A percentile compares a stretch with the other conserved stretches of the same genome.
Conservation (phyloP, 2,329 filamentous ascomycete genomes). For the Zasmidium citrigriseum region DNA sequence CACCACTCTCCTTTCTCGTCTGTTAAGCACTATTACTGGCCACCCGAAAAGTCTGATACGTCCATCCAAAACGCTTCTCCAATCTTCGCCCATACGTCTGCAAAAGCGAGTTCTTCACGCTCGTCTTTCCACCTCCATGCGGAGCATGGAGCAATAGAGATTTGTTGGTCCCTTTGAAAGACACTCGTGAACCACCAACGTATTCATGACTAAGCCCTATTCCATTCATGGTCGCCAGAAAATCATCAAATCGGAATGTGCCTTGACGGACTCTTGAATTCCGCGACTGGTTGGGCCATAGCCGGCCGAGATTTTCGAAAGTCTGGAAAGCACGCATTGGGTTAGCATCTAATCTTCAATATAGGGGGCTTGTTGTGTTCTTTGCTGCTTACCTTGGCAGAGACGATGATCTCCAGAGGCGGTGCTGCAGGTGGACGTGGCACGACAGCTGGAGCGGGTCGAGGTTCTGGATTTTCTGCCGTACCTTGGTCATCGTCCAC, state of each 20-base stretch:
- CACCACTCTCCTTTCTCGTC: too few relatives aligned
- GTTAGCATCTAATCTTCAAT: too few relatives aligned
- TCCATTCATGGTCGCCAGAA: not conserved
- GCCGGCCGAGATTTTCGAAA: not conserved
- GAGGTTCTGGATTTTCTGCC: not conserved
- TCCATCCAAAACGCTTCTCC: not conserved
- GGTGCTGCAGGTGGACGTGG: not conserved
- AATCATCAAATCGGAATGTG: not conserved
- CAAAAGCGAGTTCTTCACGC: not conserved
- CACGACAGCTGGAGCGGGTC: not conserved
- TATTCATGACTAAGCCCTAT: not conserved
- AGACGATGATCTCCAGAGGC: too few relatives aligned
- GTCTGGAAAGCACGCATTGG: too few relatives aligned
- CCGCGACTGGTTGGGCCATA: slow-evolving; percentile 1
- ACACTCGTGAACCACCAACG: not conserved
- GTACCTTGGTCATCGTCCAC: too few relatives aligned
- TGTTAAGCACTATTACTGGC: too few relatives aligned
- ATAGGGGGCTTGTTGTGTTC: too few relatives aligned
- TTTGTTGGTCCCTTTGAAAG: not conserved
- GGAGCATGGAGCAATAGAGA: not conserved
- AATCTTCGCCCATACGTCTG: not conserved
- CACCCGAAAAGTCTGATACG: not conserved
- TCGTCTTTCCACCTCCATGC: not conserved
- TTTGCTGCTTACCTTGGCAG: too few relatives aligned
- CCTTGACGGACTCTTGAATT: not conserved